Base-by-base conservation (phyloP, 2,329 filamentous ascomycete genomes). In the Salinomyces thailandicus region DNA sequence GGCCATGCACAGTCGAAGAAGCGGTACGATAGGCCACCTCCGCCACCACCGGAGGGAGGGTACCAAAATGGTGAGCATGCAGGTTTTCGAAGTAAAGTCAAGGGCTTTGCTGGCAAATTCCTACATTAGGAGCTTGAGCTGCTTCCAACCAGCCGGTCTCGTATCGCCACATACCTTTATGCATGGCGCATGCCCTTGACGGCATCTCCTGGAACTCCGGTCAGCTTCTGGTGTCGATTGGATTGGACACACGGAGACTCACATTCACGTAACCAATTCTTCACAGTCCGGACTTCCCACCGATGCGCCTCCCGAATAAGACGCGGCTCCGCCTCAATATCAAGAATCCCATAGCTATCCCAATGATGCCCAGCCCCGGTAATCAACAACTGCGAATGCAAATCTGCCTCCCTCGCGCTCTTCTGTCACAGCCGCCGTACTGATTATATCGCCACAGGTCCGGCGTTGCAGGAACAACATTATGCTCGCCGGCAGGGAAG, bases 201-300 rank as follows among this genome's bases (percentile, higher is more conserved):
- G n/a, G n/a, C n/a, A n/a, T n/a, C n/a, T n/a, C n/a, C n/a, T n/a
- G n/a, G n/a, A n/a, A n/a, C n/a, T n/a, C n/a, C n/a, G n/a, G n/a
- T n/a, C n/a, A n/a, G n/a, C n/a, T n/a, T n/a, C n/a, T n/a, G n/a
- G n/a, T n/a, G n/a, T n/a, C n/a, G n/a, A n/a, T n/a, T n/a, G n/a
- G n/a, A n/a, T n/a, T n/a, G n/a, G n/a, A n/a, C n/a, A n/a, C n/a
- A n/a, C n/a, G n/a, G n/a, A 12, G 9, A 40, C 38, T 47, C 35
- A 67, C 72, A 81, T 50, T 79, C 73, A 44, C 67, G 49, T 58
- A 85, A 48, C 81, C 81, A 86, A 31, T 64, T 68, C 47, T 69
- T 65, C 11, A 84, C 80, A 55, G 81, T 80, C 28, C 64, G 60
- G 13, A 74, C 62, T 47, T 81, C 67, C 47, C 71, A 62, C 29